Base-by-base conservation (phyloP, 163 green algal genomes). In the Chlamydomonas reinhardtii region DNA sequence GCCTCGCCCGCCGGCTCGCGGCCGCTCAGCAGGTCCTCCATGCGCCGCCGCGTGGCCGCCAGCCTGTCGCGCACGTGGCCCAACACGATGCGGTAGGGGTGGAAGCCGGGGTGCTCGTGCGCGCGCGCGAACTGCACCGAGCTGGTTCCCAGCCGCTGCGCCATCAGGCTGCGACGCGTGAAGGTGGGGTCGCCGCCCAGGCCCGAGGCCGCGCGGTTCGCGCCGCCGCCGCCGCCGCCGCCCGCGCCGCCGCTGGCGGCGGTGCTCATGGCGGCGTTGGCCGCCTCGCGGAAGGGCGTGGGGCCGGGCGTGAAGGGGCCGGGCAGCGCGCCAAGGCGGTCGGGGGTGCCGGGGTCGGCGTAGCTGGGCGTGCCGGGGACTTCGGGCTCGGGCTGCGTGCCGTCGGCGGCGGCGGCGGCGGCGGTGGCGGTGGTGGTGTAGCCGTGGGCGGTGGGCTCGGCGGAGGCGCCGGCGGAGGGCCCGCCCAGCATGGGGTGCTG, bases 11-110 rank as follows among this genome's bases (percentile, higher is more conserved):
- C 76, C 6, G 91, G 89, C 27, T 92, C 68, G 27, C 83, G 66
- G 61, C 94, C 93, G 17, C 88, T 89, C 73, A 99, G 89, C 73
- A 98, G 76, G 68, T 97, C 93, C 92, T 98, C 96, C 95, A 98
- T 97, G 74, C 93, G 91, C 74, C 91, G 90, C 25, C 96, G 93
- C 2, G 96, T 99, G 89, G 94, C 94, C 29, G 97, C 76, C 87
- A 99, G 93, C 85, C 95, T 95, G 89, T 97, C 93, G 4, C 97
- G 92, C 39, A 99, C 94, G 71, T 98, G 94, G 9, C 92, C 94
- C 48, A 99, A 93, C 35, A 99, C 86, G 64, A 98, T 92, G 25
- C 97, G 89, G 92, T 99, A 99, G 32, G 97, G 97, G 89, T 96
- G 92, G 76, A 89, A 92, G 43, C 94, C 94, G 32, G 86, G 91